Conservation (phyloP, 139 green algal species). For the Prasinococcaceae sp. region DNA sequence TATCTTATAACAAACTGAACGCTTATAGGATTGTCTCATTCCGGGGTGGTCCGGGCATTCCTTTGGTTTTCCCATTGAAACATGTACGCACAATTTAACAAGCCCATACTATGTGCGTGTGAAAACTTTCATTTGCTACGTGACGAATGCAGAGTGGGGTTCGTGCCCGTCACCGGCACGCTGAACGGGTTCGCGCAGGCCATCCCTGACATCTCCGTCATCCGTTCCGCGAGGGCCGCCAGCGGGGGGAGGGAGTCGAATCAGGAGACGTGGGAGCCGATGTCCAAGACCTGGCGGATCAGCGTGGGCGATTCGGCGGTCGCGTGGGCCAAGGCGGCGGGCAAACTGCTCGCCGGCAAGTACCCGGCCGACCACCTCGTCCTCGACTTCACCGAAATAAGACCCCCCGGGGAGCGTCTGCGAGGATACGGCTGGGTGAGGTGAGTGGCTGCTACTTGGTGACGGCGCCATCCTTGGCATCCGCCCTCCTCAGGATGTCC, state of each 20-base stretch:
- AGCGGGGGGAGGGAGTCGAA: neutral
- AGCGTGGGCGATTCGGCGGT: too few relatives aligned
- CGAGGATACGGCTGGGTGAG: neutral
- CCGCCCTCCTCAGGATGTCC: neutral
- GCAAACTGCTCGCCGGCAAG: neutral
- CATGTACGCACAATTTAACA: too few relatives aligned
- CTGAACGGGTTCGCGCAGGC: neutral
- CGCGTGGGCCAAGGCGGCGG: too few relatives aligned
- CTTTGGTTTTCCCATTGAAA: too few relatives aligned
- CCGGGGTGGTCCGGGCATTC: too few relatives aligned
- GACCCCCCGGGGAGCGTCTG: neutral
- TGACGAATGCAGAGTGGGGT: too few relatives aligned
- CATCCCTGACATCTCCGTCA: neutral
- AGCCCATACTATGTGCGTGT: too few relatives aligned
- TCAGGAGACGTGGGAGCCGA: neutral
- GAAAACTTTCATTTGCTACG: too few relatives aligned
- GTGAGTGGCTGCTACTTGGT: too few relatives aligned
- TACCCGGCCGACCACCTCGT: neutral
- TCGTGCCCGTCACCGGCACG: too few relatives aligned
- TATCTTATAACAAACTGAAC: too few relatives aligned
- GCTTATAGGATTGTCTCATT: too few relatives aligned
- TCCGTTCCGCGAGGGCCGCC: neutral
- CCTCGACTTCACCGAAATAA: neutral
- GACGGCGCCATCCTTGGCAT: neutral
- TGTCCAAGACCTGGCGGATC: neutral